Conservation (phyloP, 208 protist genomes). For the Trypanosoma platydactyli region DNA sequence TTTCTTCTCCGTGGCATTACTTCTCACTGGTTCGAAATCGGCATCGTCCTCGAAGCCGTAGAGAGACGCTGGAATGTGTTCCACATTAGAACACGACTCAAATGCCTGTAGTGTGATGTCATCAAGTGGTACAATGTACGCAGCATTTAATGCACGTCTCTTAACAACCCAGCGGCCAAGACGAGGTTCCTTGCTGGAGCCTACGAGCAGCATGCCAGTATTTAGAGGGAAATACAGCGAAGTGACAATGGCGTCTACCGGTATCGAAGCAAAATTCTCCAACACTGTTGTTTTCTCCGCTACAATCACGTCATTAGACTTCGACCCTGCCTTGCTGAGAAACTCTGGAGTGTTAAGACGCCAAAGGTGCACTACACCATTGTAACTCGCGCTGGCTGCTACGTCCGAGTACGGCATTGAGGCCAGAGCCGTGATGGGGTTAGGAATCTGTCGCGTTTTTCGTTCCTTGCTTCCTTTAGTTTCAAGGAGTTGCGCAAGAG, state of each 20-base stretch:
- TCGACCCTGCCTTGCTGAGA: conserved; percentile 1
- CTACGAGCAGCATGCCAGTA: conserved; percentile 55
- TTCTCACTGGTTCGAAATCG: conserved; percentile 26
- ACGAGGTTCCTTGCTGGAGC: conserved; percentile 77
- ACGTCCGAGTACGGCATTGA: conserved; percentile 83
- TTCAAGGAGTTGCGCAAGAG: not conserved
- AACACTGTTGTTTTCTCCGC: conserved; percentile 31
- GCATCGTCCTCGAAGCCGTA: conserved; percentile 56
- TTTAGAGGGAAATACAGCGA: conserved; percentile 61
- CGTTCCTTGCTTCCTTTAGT: not conserved
- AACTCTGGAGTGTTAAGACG: conserved; percentile 33
- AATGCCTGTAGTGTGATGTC: conserved; percentile 26
- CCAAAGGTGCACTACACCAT: conserved; percentile 88
- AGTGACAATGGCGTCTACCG: conserved; percentile 73
- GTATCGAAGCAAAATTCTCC: conserved; percentile 57
- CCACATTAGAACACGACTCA: conserved; percentile 36
- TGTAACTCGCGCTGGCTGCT: conserved; percentile 83
- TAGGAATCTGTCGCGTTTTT: conserved; percentile 32
- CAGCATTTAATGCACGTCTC: conserved; percentile 68
- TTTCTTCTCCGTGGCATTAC: conserved; percentile 27
- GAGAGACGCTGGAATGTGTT: conserved; percentile 76
- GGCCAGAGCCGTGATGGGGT: conserved; percentile 85
- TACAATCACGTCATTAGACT: no score
- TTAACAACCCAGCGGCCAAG: conserved; percentile 85
- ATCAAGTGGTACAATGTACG: conserved; percentile 77